Conservation (phyloP, 2,329 filamentous ascomycete genomes). For the Beauveria sp. region DNA sequence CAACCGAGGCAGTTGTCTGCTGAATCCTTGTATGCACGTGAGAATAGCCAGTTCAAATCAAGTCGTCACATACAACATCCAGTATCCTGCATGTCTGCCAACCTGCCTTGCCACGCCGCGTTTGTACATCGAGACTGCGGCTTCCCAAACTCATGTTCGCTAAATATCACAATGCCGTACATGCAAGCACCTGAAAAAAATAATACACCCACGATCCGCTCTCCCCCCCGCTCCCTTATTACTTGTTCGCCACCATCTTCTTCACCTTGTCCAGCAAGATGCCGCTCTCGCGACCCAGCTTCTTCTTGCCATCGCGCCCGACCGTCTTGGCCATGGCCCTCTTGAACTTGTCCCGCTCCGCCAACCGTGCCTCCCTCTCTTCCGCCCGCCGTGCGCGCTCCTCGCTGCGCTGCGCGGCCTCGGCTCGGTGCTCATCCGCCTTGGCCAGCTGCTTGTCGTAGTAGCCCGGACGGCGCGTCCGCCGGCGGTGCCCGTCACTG, state of each 20-base stretch:
- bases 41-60: too few relatives aligned
- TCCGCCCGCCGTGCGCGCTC: conserved; percentile 44
- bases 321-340: conserved; percentile 68
- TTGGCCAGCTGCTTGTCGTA: conserved; percentile 57
- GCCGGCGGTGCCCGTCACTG: conserved; percentile 26
- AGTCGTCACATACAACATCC: background rate
- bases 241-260: conserved; percentile 50
- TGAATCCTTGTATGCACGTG: background rate
- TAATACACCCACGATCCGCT: background rate
- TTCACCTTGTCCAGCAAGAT: conserved; percentile 72
- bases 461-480: conserved; percentile 41
- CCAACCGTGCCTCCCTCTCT: conserved; percentile 57
- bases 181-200: background rate
- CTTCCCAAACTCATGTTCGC: background rate
- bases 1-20: background rate
- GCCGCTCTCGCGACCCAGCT: conserved; percentile 72
- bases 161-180: background rate
- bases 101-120: background rate
- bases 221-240: conserved; percentile 14
- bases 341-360: conserved; percentile 57
- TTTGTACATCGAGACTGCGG: background rate
- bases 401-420: conserved; percentile 30
- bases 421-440: conserved; percentile 33
- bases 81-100: too few relatives aligned
- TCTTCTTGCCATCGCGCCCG: conserved; percentile 67